Conservation (phyloP, 2,329 filamentous ascomycete species). For the Fusarium setosum region DNA sequence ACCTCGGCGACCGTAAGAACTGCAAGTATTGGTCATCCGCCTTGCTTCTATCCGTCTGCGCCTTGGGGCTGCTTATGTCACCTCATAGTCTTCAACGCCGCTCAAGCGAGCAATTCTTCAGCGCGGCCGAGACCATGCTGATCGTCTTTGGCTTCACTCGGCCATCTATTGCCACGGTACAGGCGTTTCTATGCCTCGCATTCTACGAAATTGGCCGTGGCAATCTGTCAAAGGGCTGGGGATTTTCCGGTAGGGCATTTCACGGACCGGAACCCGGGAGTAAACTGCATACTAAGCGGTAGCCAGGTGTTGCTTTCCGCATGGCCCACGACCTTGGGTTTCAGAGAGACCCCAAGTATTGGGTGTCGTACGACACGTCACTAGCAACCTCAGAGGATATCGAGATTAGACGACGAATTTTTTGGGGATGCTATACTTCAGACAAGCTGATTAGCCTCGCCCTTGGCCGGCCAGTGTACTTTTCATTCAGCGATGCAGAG, state of each 20-base stretch:
- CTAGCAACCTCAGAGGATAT: slow-evolving; percentile 34
- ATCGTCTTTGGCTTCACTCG: slow-evolving; percentile 35
- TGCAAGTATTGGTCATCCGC: slow-evolving; percentile 45
- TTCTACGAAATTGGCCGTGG: slow-evolving; percentile 42
- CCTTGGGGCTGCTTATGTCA: slow-evolving; percentile 33
- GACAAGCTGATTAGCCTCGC: slow-evolving; percentile 37
- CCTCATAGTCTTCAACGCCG: slow-evolving; percentile 8
- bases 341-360: slow-evolving; percentile 38
- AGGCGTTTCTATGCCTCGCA: slow-evolving; percentile 41
- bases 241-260: slow-evolving; percentile 20
- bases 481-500: background rate
- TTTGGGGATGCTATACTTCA: slow-evolving; percentile 44
- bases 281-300: too few relatives aligned
- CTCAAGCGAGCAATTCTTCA: slow-evolving; percentile 30
- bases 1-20: slow-evolving; percentile 25
- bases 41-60: slow-evolving; percentile 38
- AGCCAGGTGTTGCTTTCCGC: slow-evolving; percentile 46
- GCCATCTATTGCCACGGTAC: slow-evolving; percentile 37
- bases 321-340: slow-evolving; percentile 45
- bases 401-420: slow-evolving; percentile 43
- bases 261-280: slow-evolving; percentile 42
- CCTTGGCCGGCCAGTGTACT: background rate
- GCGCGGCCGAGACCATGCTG: slow-evolving; percentile 39
- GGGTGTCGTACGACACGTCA: slow-evolving; percentile 32
- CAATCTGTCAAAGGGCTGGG: background rate